A percentile compares a stretch with the other conserved stretches of the same genome.
These are phyloP conservation scores for Yamadazyma aaseri DNA, from an alignment of 1,139 yeast genomes.

Conservation along the genomic window DNA sequence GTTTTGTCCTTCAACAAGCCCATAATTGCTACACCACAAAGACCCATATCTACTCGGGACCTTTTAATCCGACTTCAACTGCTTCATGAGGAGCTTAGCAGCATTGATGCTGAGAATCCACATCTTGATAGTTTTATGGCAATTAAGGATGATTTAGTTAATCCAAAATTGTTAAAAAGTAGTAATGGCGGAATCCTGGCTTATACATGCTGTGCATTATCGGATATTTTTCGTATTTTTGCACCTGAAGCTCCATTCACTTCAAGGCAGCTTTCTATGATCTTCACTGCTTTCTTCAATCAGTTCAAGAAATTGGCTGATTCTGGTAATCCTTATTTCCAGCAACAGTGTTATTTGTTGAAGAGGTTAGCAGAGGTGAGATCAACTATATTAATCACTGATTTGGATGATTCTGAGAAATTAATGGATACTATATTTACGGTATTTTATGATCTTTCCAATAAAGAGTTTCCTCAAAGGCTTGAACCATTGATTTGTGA, in stretches of 20 bases:
- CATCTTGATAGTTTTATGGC: conserved; percentile 43
- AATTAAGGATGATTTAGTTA: conserved; percentile 53
- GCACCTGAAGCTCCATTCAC: conserved; percentile 95
- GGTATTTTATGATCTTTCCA: conserved; percentile 56
- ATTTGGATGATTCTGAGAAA: conserved; percentile 60
- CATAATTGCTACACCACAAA: conserved; percentile 53
- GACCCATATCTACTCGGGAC: conserved; percentile 60
- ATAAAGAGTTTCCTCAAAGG: conserved; percentile 38
- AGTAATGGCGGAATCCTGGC: conserved; percentile 72
- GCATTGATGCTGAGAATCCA: conserved; percentile 59
- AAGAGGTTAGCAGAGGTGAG: conserved; percentile 75
- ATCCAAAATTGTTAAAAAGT: conserved; percentile 58
- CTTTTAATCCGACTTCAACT: conserved; percentile 41
- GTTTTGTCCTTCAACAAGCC: conserved; percentile 40
- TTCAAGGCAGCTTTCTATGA: conserved; percentile 55
- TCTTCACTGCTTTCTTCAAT: conserved; percentile 61
- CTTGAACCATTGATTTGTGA: conserved; percentile 64
- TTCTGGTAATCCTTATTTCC: conserved; percentile 61
- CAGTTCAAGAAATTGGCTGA: conserved; percentile 62
- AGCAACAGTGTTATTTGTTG: conserved; percentile 65
- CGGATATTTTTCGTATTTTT: conserved; percentile 72
- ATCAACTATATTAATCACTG: conserved; percentile 76
- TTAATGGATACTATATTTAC: conserved; percentile 59
- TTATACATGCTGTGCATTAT: conserved; percentile 67
- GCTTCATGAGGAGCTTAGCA: conserved; percentile 60